A percentile compares a stretch with the other conserved stretches of the same genome.
phyloP scores from a whole-genome alignment of 495 filamentous ascomycete genomes.

The Usnea hakonensis region DNA sequence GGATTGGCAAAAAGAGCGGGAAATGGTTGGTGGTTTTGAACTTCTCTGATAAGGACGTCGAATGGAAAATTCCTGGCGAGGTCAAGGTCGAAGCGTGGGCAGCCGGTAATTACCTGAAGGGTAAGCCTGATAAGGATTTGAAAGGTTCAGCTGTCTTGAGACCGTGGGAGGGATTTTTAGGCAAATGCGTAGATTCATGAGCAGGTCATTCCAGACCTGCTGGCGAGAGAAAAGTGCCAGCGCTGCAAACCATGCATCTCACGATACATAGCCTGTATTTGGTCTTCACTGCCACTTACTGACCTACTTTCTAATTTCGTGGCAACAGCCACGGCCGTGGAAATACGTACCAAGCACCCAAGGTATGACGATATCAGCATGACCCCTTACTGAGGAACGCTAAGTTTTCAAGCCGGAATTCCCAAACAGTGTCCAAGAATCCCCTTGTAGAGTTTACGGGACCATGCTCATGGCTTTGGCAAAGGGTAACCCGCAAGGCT shows the following conservation, averaged over 20 bases:
- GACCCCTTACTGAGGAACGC: not conserved
- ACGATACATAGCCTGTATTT: not conserved
- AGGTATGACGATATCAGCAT: not conserved
- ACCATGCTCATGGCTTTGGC: not conserved
- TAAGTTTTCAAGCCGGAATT: too few relatives aligned
- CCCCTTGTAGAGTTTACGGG: not conserved
- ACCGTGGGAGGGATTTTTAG: conserved; percentile 21
- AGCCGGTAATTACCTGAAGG: conserved; percentile 33
- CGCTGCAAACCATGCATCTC: not conserved
- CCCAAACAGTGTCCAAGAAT: not conserved
- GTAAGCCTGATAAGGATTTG: conserved; percentile 20
- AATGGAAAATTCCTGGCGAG: conserved; percentile 31
- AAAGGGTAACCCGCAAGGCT: not conserved
- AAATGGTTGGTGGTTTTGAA: conserved; percentile 37
- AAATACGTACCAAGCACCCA: not conserved
- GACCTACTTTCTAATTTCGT: too few relatives aligned
- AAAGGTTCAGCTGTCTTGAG: conserved; percentile 8
- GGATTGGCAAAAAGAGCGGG: conserved; percentile 25
- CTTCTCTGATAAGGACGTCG: conserved; percentile 31
- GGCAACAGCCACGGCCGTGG: not conserved
- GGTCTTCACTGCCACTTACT: too few relatives aligned
- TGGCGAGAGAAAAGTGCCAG: not conserved
- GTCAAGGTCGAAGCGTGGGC: conserved; percentile 34
- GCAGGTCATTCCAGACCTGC: not conserved
- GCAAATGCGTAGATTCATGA: conserved; percentile 8